Percentiles rank a stretch among this genome's conserved stretches.
These are phyloP conservation scores for Nannizziopsis arthrosporioides DNA, from an alignment of 2,329 filamentous ascomycete genomes.

Conservation along the genomic window DNA sequence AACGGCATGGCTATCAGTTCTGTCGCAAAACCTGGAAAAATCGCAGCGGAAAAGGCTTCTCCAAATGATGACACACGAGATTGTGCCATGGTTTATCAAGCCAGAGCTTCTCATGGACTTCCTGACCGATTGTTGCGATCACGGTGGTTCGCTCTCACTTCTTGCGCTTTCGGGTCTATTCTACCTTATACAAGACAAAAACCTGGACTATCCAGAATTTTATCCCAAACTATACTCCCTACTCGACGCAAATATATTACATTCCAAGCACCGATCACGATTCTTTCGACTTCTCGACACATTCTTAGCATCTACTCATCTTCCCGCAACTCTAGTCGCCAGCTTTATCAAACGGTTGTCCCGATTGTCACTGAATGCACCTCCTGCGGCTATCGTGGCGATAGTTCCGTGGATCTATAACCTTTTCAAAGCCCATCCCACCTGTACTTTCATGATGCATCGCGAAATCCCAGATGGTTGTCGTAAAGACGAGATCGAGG, in stretches of 20 bases:
- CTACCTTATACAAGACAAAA: constrained; percentile 84
- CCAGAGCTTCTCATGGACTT: constrained; percentile 92
- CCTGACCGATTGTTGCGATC: constrained; percentile 82
- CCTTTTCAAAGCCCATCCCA: constrained; percentile 75
- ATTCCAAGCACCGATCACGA: constrained; percentile 85
- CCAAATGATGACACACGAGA: constrained; percentile 59
- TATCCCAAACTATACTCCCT: constrained; percentile 90
- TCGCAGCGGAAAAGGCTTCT: constrained; percentile 71
- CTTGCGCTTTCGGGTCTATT: constrained; percentile 87
- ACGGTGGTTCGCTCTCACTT: constrained; percentile 74
- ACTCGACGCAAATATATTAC: constrained; percentile 70
- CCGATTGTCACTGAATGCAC: constrained; percentile 71
- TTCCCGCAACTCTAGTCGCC: constrained; percentile 79
- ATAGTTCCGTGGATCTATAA: constrained; percentile 95
- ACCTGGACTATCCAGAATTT: constrained; percentile 91
- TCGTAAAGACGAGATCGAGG: constrained; percentile 34
- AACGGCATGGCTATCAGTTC: constrained; percentile 71
- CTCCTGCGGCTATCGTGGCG: constrained; percentile 77
- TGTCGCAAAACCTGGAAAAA: constrained; percentile 53
- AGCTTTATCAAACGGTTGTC: constrained; percentile 94
- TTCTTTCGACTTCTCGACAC: constrained; percentile 89
- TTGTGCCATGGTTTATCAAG: constrained; percentile 80
- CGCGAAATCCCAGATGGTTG: constrained; percentile 38
- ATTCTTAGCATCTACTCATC: constrained; percentile 81
- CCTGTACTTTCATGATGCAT: constrained; percentile 93